Percentiles rank a stretch among this genome's conserved stretches.
Conservation (phyloP, 257 asterid species). For the Jacaranda mimosifolia region DNA sequence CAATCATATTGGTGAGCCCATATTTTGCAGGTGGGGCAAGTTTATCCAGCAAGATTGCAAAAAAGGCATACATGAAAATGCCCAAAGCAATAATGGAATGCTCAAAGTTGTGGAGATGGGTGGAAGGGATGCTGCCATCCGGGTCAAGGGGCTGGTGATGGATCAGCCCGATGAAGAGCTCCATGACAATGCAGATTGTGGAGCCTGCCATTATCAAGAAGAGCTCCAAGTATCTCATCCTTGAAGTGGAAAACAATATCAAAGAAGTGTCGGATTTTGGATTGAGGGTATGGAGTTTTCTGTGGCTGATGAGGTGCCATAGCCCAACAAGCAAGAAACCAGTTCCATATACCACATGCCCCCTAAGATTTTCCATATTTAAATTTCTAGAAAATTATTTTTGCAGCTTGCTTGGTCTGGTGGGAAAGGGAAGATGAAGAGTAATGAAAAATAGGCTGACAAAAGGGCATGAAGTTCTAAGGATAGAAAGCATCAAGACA, state of each 20-base stretch:
- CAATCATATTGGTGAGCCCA: slow-evolving; percentile 51
- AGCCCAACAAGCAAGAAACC: slow-evolving; percentile 58
- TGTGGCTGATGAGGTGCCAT: slow-evolving; percentile 64
- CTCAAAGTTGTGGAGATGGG: slow-evolving; percentile 65
- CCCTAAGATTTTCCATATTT: slow-evolving; percentile 47
- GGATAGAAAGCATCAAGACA: background rate
- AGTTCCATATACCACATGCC: slow-evolving; percentile 69
- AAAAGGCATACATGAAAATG: slow-evolving; percentile 51
- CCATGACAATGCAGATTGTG: slow-evolving; percentile 45
- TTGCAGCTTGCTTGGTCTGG: background rate
- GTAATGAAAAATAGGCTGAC: background rate
- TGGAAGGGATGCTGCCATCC: slow-evolving; percentile 60
- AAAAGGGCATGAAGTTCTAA: background rate
- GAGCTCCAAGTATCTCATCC: slow-evolving; percentile 55
- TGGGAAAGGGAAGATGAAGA: background rate
- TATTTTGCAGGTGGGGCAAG: slow-evolving; percentile 42
- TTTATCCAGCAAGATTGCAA: slow-evolving; percentile 51
- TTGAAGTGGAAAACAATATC: slow-evolving; percentile 65
- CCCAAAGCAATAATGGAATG: slow-evolving; percentile 58
- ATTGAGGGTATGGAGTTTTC: slow-evolving; percentile 49
- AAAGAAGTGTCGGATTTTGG: slow-evolving; percentile 57
- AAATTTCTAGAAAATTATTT: background rate
- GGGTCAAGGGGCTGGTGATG: slow-evolving; percentile 58
- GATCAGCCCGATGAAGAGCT: slow-evolving; percentile 38
- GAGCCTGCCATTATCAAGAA: slow-evolving; percentile 51